Evolutionary conservation across 306 rosid species (phyloP).

Genomic region (Cucumis melo): DNA sequence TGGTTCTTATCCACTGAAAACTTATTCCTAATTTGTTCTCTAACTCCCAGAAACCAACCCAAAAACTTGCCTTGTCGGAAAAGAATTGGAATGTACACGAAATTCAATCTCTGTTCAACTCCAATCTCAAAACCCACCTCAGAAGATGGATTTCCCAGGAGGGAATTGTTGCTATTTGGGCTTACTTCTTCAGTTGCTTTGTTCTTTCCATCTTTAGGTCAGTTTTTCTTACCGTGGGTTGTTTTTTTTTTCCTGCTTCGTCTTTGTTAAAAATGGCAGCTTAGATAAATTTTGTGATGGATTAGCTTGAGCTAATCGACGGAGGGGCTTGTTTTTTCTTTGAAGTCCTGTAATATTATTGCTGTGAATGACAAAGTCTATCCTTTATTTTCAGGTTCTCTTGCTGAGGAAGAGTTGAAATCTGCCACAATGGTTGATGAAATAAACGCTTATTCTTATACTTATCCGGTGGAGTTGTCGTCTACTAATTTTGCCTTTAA

Average conservation of each 20-base stretch:
- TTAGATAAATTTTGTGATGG: not conserved
- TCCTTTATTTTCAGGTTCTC: conserved; percentile 36
- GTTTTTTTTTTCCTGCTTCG: not conserved
- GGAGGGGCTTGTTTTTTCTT: not conserved
- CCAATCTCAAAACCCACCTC: conserved; percentile 31
- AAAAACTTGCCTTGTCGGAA: conserved; percentile 18
- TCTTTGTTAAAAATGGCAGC: not conserved
- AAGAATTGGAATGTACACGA: conserved; percentile 6
- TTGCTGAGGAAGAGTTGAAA: conserved; percentile 56
- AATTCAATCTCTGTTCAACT: conserved; percentile 15
- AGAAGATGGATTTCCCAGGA: conserved; percentile 28
- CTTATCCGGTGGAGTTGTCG: conserved; percentile 61
- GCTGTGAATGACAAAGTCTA: not conserved
- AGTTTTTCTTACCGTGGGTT: not conserved
- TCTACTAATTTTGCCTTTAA: conserved; percentile 55
- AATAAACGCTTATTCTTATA: conserved; percentile 66
- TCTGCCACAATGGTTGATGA: conserved; percentile 57
- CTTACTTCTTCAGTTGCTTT: conserved; percentile 37
- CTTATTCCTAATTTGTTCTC: not conserved
- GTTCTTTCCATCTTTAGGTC: conserved; percentile 36
- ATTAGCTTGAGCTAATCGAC: not conserved
- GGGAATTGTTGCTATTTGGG: conserved; percentile 52
- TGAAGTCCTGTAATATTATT: not conserved
- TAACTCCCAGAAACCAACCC: conserved; percentile 19
- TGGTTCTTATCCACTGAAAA: not conserved